Evolutionary conservation across 2,329 filamentous ascomycete species (phyloP), one percentile per base, ranked within the genome.

Genomic region (Exophiala oligosperma): DNA sequence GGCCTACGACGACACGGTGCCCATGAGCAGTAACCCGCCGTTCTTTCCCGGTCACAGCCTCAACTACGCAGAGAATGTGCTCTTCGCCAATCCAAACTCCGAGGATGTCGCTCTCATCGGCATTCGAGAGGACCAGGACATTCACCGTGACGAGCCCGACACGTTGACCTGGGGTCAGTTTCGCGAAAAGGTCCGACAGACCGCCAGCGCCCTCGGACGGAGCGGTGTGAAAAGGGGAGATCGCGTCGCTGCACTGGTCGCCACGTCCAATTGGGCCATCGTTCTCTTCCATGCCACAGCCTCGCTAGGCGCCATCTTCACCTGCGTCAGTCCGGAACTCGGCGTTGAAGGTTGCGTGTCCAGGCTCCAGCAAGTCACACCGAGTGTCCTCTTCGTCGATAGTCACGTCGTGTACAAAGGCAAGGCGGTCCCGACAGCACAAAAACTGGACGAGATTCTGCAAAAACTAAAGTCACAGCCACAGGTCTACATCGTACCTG

Each of bases 251-350:
- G 75, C 74, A 3, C 64, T 77, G 2, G 72, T 77, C 9, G 73
- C 73, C 2, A 77, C 73, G 2, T 75, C 73, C 29, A 69, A 73
- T 12, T 74, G 72, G 68, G 71, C 72, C 0, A 69, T 76, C 59
- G 69, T 74, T 0, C 63, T 77, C 2, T 76, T 75, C 53, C 70
- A 77, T 40, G 74, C 74, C 11, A 67, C 68, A 21, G 73, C 73
- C 2, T 71, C 69, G 14, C 71, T 77, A 21, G 75, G 75, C 4
- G 74, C 75, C 2, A 73, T 78, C 47, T 77, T 74, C 64, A 76
- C 74, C 1, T 74, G 68, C 21, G 76, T 77, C 61, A 70, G 70
- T 26, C 74, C 75, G 1, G 75, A 77, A 60, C 67, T 77, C 40
- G 75, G 75, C 2, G 37, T 67, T 29, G 67, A 71, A 65, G 67